phyloP scores from a whole-genome alignment of 345 rosid genomes.

The Salix caprea region DNA sequence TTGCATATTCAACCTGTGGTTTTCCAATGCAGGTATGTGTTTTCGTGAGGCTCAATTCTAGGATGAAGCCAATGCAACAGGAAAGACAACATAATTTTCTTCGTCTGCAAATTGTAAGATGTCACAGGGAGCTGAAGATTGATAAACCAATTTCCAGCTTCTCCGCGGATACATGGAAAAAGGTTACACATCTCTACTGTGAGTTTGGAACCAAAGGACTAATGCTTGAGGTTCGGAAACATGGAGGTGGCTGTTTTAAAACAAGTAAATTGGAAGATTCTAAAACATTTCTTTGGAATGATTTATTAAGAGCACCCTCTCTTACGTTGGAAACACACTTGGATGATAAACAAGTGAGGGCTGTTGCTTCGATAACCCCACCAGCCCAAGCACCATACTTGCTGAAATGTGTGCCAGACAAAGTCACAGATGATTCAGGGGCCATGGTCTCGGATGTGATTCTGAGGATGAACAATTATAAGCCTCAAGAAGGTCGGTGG shows the following conservation, averaged over 20 bases:
- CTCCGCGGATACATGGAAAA: conserved; percentile 51
- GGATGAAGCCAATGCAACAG: conserved; percentile 27
- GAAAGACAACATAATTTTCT: conserved; percentile 35
- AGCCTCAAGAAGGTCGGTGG: conserved; percentile 94
- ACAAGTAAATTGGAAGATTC: conserved; percentile 38
- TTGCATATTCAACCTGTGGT: neutral
- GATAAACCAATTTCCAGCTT: conserved; percentile 40
- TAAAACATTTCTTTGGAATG: conserved; percentile 60
- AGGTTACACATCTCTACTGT: conserved; percentile 63
- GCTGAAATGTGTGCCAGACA: conserved; percentile 83
- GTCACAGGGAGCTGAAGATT: conserved; percentile 69
- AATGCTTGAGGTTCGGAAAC: conserved; percentile 43
- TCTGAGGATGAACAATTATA: conserved; percentile 55
- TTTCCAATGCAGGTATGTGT: conserved; percentile 51
- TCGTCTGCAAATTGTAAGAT: conserved; percentile 51
- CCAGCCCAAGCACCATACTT: conserved; percentile 84
- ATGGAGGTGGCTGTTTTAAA: conserved; percentile 39
- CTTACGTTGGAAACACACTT: conserved; percentile 49
- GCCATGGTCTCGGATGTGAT: conserved; percentile 86
- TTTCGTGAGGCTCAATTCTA: conserved; percentile 40
- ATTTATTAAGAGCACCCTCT: conserved; percentile 62
- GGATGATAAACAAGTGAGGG: conserved; percentile 32
- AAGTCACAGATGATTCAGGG: conserved; percentile 87
- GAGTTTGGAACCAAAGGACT: conserved; percentile 80
- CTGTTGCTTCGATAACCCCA: conserved; percentile 67